Evolutionary conservation across 768 basidiomycete genomes (phyloP).

Genomic region (Kondoa malvinella): DNA sequence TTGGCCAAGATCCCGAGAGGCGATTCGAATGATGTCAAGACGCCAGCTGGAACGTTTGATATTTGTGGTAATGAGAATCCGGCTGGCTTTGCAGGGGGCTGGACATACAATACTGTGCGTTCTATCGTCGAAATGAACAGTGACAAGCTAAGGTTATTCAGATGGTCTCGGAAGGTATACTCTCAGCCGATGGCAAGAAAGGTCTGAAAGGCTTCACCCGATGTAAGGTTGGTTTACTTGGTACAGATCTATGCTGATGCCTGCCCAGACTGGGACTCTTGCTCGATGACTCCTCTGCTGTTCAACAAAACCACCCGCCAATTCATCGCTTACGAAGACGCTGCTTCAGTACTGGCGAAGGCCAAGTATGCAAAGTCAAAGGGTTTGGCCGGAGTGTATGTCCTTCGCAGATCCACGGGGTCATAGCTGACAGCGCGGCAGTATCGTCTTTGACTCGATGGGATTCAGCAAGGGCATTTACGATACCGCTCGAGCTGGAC

Average conservation of each 20-base stretch:
- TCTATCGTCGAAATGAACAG: too few species aligned
- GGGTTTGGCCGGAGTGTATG: not conserved
- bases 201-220: conserved; percentile 3
- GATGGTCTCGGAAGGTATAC: not conserved
- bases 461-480: not conserved
- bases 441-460: not conserved
- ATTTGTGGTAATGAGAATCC: not conserved
- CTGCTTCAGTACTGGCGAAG: not conserved
- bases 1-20: not conserved
- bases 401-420: too few species aligned
- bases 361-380: not conserved
- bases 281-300: not conserved
- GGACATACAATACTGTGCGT: conserved; percentile 1
- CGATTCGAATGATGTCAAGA: not conserved
- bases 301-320: not conserved
- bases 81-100: not conserved
- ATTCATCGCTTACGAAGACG: not conserved
- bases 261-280: not conserved
- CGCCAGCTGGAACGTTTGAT: not conserved
- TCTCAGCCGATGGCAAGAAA: conserved; percentile 9
- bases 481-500: not conserved
- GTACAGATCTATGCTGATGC: not conserved
- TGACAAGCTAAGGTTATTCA: too few species aligned
- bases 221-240: not conserved
- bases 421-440: too few species aligned